Conservation (phyloP, 257 asterid species). For the Leptodermis oblonga region DNA sequence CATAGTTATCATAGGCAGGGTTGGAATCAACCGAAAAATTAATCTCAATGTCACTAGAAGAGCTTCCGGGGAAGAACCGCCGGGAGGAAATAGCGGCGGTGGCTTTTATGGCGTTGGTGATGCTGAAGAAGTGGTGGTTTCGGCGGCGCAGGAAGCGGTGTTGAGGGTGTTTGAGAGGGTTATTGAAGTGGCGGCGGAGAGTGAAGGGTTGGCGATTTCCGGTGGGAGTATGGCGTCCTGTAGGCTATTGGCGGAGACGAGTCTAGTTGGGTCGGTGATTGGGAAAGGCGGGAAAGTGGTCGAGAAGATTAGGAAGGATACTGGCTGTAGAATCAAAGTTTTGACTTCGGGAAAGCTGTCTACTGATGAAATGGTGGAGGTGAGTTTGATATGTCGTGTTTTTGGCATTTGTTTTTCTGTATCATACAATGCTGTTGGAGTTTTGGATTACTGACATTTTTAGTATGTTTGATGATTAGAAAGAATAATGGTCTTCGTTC, state of each 20-base stretch:
- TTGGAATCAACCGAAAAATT: constrained; percentile 24
- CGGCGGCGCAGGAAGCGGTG: constrained; percentile 76
- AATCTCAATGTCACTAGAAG: constrained; percentile 16
- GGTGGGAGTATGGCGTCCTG: constrained; percentile 51
- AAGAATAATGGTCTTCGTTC: neutral
- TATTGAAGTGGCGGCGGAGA: constrained; percentile 64
- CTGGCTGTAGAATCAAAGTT: constrained; percentile 60
- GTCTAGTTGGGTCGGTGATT: constrained; percentile 64
- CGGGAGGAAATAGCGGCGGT: neutral
- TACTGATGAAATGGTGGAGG: constrained; percentile 69
- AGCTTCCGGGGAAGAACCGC: constrained; percentile 12
- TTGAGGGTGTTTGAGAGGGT: constrained; percentile 75
- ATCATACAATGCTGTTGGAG: neutral
- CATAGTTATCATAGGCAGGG: constrained; percentile 45
- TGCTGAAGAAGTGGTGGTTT: constrained; percentile 33
- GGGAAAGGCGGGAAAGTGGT: constrained; percentile 75
- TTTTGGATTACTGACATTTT: no score
- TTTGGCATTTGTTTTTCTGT: neutral
- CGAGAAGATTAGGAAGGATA: constrained; percentile 63
- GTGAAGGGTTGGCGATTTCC: constrained; percentile 26
- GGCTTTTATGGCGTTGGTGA: neutral
- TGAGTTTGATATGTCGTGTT: constrained; percentile 13
- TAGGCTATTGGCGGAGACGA: constrained; percentile 48
- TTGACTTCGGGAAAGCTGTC: constrained; percentile 37
- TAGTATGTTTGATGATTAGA: neutral